Conservation (phyloP, 169 alveolate species). For the Besnoitia besnoiti region DNA sequence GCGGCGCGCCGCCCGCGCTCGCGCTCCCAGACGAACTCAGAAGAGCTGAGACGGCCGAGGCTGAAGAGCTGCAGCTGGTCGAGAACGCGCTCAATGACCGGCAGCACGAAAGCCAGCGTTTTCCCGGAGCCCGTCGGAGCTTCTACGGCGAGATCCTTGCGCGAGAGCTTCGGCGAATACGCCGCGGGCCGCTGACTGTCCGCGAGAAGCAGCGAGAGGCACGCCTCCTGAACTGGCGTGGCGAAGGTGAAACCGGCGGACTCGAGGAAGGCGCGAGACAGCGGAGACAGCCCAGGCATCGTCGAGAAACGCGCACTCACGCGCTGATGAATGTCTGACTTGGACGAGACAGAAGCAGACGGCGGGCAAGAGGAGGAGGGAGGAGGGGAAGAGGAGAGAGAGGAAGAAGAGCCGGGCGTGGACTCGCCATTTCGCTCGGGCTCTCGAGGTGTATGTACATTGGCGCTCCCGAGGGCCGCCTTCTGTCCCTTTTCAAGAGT, state of each 20-base stretch:
- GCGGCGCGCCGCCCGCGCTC: no score
- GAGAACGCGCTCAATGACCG: conserved; percentile 74
- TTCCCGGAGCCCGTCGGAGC: conserved; percentile 94
- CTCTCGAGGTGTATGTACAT: no score
- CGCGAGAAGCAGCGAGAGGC: conserved; percentile 23
- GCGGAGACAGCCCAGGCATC: conserved; percentile 21
- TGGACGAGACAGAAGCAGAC: not conserved
- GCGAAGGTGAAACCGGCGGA: not conserved
- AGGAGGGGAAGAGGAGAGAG: not conserved
- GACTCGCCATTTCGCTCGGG: no score
- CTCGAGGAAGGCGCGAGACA: not conserved
- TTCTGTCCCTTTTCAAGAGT: not conserved
- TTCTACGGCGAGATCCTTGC: conserved; percentile 80
- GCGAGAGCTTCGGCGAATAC: conserved; percentile 72
- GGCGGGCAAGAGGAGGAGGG: not conserved
- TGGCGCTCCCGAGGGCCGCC: no score
- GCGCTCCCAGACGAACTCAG: not conserved
- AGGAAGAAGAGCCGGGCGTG: no score
- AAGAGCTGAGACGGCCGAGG: not conserved
- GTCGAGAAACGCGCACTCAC: not conserved
- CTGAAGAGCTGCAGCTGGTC: not conserved
- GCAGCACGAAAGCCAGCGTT: conserved; percentile 89
- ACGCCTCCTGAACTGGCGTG: conserved; percentile 44
- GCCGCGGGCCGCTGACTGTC: not conserved
- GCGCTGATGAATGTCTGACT: not conserved